Evolutionary conservation across 495 filamentous ascomycete genomes (phyloP).

Genomic region (Aspergillus nanangensis): DNA sequence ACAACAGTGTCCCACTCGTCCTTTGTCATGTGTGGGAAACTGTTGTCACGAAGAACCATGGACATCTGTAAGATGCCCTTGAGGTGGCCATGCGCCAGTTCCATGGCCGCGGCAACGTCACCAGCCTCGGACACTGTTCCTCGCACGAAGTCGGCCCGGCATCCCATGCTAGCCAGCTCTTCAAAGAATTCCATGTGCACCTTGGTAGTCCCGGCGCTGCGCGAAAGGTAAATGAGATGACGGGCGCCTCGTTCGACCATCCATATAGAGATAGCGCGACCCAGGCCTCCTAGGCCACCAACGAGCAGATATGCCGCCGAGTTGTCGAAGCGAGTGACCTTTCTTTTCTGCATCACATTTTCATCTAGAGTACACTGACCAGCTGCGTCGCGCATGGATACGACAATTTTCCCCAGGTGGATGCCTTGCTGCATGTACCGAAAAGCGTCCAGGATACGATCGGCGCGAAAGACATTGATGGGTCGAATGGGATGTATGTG

Average conservation of each 20-base stretch:
- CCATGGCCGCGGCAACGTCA: constrained; percentile 11
- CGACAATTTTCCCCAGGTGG: constrained; percentile 23
- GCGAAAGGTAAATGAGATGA: constrained; percentile 44
- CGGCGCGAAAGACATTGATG: constrained; percentile 31
- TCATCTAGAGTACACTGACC: background rate
- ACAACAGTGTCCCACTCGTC: constrained; percentile 28
- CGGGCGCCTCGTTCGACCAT: constrained; percentile 55
- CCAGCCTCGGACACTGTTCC: constrained; percentile 9
- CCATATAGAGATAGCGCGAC: constrained; percentile 49
- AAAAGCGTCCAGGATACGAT: constrained; percentile 41
- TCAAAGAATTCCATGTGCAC: constrained; percentile 20
- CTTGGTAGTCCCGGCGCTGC: constrained; percentile 8
- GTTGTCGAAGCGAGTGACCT: constrained; percentile 11
- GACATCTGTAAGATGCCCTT: too few relatives aligned
- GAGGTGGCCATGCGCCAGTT: constrained; percentile 14
- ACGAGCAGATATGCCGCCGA: constrained; percentile 36
- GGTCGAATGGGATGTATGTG: constrained; percentile 30
- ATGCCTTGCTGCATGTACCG: constrained; percentile 38
- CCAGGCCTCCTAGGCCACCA: constrained; percentile 52
- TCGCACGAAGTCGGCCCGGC: constrained; percentile 7
- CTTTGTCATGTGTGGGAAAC: constrained; percentile 36
- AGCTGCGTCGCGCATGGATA: constrained; percentile 10
- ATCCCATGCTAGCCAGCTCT: constrained; percentile 28
- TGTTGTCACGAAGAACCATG: constrained; percentile 23
- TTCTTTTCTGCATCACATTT: constrained; percentile 1